Percentiles rank a stretch among this genome's conserved stretches.
phyloP scores from a whole-genome alignment of 108 stramenopile genomes.

The Nitzschia sp. region DNA sequence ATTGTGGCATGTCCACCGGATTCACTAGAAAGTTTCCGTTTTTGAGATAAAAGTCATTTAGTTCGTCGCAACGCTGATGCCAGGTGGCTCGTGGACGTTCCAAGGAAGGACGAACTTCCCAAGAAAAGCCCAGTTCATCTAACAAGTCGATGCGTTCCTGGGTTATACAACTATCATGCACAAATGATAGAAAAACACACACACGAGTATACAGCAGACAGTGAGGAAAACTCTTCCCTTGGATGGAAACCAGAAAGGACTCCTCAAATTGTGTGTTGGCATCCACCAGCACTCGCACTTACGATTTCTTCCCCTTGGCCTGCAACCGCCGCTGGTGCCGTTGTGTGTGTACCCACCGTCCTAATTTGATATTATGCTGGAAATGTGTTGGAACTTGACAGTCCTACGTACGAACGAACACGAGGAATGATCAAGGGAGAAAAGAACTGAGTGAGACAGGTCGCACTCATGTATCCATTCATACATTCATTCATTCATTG shows the following conservation, averaged over 20 bases:
- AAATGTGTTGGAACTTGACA: constrained; percentile 59
- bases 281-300: too few species aligned
- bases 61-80: constrained; percentile 23
- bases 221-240: background rate
- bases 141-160: constrained; percentile 35
- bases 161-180: constrained; percentile 27
- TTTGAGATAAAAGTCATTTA: background rate
- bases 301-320: constrained; percentile 53
- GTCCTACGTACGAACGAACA: constrained; percentile 18
- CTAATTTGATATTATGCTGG: constrained; percentile 55
- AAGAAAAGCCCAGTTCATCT: constrained; percentile 42
- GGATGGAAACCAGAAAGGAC: background rate
- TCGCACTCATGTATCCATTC: too few species aligned
- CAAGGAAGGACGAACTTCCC: constrained; percentile 27
- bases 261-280: background rate
- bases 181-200: background rate
- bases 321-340: constrained; percentile 41
- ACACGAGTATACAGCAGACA: background rate
- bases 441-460: too few species aligned
- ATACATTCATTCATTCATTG: too few species aligned
- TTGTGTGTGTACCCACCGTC: constrained; percentile 71
- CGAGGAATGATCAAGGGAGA: too few species aligned
- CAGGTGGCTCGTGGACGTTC: constrained; percentile 28
- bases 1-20: constrained; percentile 6
- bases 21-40: constrained; percentile 17